Conservation (phyloP, 2,329 filamentous ascomycete species). For the Colletotrichum tanaceti region DNA sequence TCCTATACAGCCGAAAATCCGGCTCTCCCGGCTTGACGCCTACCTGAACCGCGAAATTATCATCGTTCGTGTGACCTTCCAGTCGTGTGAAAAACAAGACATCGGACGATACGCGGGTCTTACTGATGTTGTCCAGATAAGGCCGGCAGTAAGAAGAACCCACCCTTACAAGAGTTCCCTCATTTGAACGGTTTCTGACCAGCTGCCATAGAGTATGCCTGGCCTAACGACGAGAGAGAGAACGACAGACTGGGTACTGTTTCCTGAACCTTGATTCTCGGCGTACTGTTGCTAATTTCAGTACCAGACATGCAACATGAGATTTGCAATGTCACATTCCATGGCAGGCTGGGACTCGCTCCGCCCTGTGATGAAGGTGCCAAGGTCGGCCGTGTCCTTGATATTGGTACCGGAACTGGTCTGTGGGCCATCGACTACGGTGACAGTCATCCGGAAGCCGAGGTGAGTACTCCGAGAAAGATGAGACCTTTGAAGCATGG, state of each 20-base stretch:
- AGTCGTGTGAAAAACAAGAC: neutral
- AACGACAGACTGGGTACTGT: conserved; percentile 16
- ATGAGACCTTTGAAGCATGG: too few species aligned
- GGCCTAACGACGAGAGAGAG: conserved; percentile 44
- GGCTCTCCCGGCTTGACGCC: neutral
- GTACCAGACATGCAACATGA: conserved; percentile 44
- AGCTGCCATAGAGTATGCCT: conserved; percentile 37
- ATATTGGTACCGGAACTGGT: neutral
- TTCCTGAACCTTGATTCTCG: neutral
- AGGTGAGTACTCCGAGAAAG: neutral
- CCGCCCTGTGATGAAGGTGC: neutral
- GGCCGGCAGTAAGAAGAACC: neutral
- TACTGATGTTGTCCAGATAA: neutral
- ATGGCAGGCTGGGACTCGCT: conserved; percentile 37
- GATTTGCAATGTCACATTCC: conserved; percentile 43
- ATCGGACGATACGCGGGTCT: neutral
- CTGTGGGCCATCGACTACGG: conserved; percentile 7
- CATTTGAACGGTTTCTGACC: neutral
- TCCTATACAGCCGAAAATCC: neutral
- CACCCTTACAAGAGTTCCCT: too few species aligned
- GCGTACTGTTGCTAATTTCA: neutral
- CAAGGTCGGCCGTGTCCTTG: neutral
- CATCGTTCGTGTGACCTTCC: neutral
- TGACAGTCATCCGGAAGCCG: conserved; percentile 44
- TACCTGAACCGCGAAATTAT: neutral